Evolutionary conservation across 345 rosid species (phyloP), one percentile per base, ranked within the genome.

Genomic region (Mercurialis annua): DNA sequence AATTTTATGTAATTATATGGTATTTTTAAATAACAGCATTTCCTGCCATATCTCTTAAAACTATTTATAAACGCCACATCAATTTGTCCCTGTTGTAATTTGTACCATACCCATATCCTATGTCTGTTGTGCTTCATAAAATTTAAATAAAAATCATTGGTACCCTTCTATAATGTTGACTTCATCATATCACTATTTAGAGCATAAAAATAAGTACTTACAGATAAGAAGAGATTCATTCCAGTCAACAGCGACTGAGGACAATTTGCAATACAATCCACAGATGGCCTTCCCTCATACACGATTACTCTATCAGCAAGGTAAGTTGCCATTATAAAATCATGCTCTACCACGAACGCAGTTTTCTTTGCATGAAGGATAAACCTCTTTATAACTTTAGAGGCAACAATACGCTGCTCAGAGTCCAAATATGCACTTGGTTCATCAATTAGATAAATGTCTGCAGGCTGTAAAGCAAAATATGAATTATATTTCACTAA

Each of bases 351-450:
- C n/a, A 95, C 83, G 46, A 95, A 92, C 61, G 98, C 99, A 33
- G 98, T 95, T 83, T 95, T 95, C 92, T 92, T 95, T 0, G 98
- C 98, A 64, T 92, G 98, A 61, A 95, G 94, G 67, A 95, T 95
- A 74, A 92, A 95, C 79, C 98, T 82, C 87, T 95, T 90, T 23
- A 92, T 95, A 81, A 95, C 99, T 85, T 92, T 92, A 27, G 97
- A 90, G 64, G 99, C 99, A 77, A 90, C 89, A 30, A 92, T 92
- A 79, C 98, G 97, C 82, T 92, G 99, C 92, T 95, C 99, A 2
- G 99, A 95, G 65, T 95, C 99, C 27, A 95, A 93, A 85, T 95
- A 90, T 12, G 99, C 98, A 84, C 96, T 92, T 17, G 98, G 99
- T 77, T 95, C 99, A 78, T 95, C 99, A 31, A 95, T 95, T 69